Evolutionary conservation across 1,284 basidiomycete genomes (phyloP).

Genomic region (Malassezia vespertilionis): DNA sequence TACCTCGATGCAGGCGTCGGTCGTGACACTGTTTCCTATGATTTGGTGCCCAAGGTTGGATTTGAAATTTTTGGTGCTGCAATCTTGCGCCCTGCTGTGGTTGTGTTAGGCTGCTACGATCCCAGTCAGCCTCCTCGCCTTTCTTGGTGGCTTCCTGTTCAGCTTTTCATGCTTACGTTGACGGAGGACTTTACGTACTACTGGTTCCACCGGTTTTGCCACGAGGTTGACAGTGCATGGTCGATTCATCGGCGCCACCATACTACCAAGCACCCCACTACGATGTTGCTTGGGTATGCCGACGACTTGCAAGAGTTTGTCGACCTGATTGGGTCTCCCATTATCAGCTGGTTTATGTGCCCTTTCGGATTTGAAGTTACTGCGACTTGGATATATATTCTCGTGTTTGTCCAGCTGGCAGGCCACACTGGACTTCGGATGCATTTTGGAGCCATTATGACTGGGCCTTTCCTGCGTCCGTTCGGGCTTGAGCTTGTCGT

Average conservation of each 20-base stretch:
- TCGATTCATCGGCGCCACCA: conserved; percentile 28
- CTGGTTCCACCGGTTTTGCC: conserved; percentile 36
- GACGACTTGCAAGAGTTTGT: conserved; percentile 34
- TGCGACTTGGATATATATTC: conserved; percentile 23
- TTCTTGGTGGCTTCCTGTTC: conserved; percentile 20
- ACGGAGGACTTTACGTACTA: conserved; percentile 37
- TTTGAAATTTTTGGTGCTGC: conserved; percentile 18
- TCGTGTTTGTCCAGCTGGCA: conserved; percentile 30
- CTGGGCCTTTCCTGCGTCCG: conserved; percentile 22
- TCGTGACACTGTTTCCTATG: conserved; percentile 32
- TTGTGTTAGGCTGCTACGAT: conserved; percentile 16
- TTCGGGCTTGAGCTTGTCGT: conserved; percentile 29
- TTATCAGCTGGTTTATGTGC: conserved; percentile 25
- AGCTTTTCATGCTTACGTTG: conserved; percentile 19
- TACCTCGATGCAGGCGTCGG: conserved; percentile 25
- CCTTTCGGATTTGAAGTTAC: conserved; percentile 25
- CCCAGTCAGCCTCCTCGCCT: conserved; percentile 8
- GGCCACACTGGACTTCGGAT: conserved; percentile 37
- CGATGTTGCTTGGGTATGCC: conserved; percentile 28
- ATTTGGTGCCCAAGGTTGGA: conserved; percentile 14
- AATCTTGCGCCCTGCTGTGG: conserved; percentile 8
- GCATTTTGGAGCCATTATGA: conserved; percentile 27
- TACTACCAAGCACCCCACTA: conserved; percentile 33
- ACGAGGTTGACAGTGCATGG: conserved; percentile 28
- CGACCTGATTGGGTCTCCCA: conserved; percentile 33